These are phyloP conservation scores for Cyathus striatus DNA, from an alignment of 768 basidiomycete species.

Conservation along the genomic window DNA sequence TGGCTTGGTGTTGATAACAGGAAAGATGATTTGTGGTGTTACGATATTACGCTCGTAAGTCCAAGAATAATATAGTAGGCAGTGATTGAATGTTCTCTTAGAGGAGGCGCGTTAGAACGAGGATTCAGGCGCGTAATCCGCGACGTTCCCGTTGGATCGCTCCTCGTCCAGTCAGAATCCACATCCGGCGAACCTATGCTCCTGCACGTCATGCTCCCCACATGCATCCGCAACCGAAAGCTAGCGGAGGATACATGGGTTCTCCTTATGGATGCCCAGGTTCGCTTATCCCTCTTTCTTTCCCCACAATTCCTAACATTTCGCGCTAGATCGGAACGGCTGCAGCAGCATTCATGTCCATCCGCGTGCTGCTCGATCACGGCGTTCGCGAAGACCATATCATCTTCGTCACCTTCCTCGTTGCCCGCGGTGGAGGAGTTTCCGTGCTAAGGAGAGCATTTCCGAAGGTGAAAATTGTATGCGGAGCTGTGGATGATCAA, in stretches of 20 bases:
- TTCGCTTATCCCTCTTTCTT: conserved; percentile 14
- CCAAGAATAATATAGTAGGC: background rate
- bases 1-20: conserved; percentile 1
- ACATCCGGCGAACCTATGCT: conserved; percentile 84
- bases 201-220: conserved; percentile 77
- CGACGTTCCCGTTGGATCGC: conserved; percentile 81
- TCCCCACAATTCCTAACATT: background rate
- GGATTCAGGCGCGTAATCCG: conserved; percentile 87
- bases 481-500: conserved; percentile 75
- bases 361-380: conserved; percentile 90
- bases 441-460: conserved; percentile 78
- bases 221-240: conserved; percentile 59
- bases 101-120: conserved; percentile 86
- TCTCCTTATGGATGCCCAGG: conserved; percentile 88
- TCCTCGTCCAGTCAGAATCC: conserved; percentile 86
- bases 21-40: conserved; percentile 78
- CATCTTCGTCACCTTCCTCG: conserved; percentile 86
- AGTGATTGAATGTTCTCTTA: conserved; percentile 18
- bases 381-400: conserved; percentile 82
- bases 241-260: conserved; percentile 72
- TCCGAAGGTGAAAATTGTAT: conserved; percentile 79
- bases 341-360: conserved; percentile 91
- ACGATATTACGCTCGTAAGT: conserved; percentile 84
- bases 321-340: conserved; percentile 79
- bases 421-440: conserved; percentile 78